A percentile compares a stretch with the other conserved stretches of the same genome.
phyloP scores from a whole-genome alignment of 75 land plant genomes.

The Pinus taeda region DNA sequence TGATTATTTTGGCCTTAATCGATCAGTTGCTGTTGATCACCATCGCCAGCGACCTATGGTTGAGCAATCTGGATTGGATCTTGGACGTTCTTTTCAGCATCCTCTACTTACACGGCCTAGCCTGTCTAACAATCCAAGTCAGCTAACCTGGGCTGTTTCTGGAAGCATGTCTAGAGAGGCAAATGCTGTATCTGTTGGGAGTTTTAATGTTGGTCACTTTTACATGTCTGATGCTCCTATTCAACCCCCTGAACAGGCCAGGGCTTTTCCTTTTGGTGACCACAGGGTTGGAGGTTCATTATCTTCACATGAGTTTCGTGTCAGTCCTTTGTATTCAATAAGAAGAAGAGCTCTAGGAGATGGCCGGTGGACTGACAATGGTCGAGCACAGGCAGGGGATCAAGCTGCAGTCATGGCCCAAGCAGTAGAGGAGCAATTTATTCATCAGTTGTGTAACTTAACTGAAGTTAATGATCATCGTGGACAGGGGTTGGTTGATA shows the following conservation, averaged over 20 bases:
- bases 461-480: conserved; percentile 2
- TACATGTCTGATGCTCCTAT: conserved; percentile 36
- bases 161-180: conserved; percentile 28
- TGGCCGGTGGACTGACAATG: conserved; percentile 25
- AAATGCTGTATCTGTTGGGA: conserved; percentile 19
- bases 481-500: neutral
- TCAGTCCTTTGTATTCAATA: conserved; percentile 13
- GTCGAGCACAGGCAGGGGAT: conserved; percentile 18
- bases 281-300: conserved; percentile 14
- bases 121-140: conserved; percentile 12
- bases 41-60: conserved; percentile 20
- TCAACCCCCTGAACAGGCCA: conserved; percentile 15
- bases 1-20: conserved; percentile 30
- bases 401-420: conserved; percentile 19
- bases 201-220: conserved; percentile 32
- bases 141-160: conserved; percentile 19
- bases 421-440: conserved; percentile 13
- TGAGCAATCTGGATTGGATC: conserved; percentile 27
- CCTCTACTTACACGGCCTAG: conserved; percentile 32
- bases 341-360: conserved; percentile 19
- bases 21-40: conserved; percentile 23
- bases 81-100: conserved; percentile 43
- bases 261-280: conserved; percentile 29
- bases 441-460: conserved; percentile 7
- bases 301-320: conserved; percentile 15